Base-by-base conservation (phyloP, 2,329 filamentous ascomycete species). In the Paracoccidioides brasiliensis region DNA sequence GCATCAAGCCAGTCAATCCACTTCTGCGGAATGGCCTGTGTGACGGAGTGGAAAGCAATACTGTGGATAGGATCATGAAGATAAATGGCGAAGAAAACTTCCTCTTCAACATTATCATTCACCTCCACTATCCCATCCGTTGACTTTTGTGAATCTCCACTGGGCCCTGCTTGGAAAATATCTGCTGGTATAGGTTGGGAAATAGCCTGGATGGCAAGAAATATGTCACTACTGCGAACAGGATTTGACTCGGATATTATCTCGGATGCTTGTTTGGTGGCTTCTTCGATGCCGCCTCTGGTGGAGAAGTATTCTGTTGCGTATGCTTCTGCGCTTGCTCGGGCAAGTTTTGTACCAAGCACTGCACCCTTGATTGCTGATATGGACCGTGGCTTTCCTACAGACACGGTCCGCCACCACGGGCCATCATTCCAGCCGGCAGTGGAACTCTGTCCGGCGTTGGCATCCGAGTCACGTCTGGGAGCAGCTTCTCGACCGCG, bases 1-100 rank as follows among this genome's bases (percentile, higher is more conserved):
- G 87, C 85, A 68, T 98, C 91, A 5, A 98, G 79, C 93, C 93
- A 98, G 58, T 84, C 80, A 52, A 88, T 80, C 93, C 93, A 98
- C 66, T 85, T 84, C 43, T 82, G 80, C 0, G 93, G 93, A 51
- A 97, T 78, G 7, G 83, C 71, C 73, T 98, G 93, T 57, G 88
- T 90, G 64, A 96, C 70, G 1, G 88, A 82, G 62, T 83, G 80
- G 76, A 93, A 97, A 56, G 85, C 83, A 63, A 98, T 94, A 57
- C 86, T 84, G 70, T 98, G 93, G 40, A 96, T 82, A 2, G 93
- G 91, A 65, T 98, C 93, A 64, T 80, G 74, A 58, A 86, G 83
- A 73, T 87, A 90, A 64, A 91, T 80, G 56, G 90, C 87, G 61
- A 90, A 88, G 66, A 85, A 77, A 56, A 90, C 70, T 65, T 85